Evolutionary conservation across 352 stramenopile genomes (phyloP).

Genomic region (Globisporangium abappressorium): DNA sequence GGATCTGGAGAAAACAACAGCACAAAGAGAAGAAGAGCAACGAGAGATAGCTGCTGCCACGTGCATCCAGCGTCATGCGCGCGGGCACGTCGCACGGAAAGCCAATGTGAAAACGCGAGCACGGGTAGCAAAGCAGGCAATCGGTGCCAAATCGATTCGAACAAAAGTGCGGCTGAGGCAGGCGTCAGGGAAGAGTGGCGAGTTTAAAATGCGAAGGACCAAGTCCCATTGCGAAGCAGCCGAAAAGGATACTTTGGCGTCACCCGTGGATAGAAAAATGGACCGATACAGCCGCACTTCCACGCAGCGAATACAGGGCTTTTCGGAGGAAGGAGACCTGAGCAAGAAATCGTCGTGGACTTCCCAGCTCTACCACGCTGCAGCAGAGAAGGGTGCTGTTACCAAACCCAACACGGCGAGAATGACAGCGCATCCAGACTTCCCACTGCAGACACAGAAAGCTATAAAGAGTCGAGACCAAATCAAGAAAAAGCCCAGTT

Average conservation of each 20-base stretch:
- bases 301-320: not conserved
- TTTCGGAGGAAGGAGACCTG: not conserved
- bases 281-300: not conserved
- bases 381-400: not conserved
- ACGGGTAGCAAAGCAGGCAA: not conserved
- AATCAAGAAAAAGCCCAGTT: constrained; percentile 7
- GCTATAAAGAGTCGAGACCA: not conserved
- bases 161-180: not conserved
- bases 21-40: not conserved
- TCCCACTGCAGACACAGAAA: not conserved
- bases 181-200: not conserved
- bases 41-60: constrained; percentile 16
- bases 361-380: not conserved
- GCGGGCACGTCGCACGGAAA: constrained; percentile 10
- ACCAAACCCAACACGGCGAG: not conserved
- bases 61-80: constrained; percentile 29
- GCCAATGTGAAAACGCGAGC: not conserved
- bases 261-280: not conserved
- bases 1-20: not conserved
- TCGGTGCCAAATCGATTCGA: not conserved
- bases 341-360: not conserved
- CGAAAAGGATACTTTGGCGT: not conserved
- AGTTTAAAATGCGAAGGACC: not conserved
- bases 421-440: not conserved
- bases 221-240: constrained; percentile 1